phyloP scores from a whole-genome alignment of 148 eudicot species.

The Gaultheria prostrata region DNA sequence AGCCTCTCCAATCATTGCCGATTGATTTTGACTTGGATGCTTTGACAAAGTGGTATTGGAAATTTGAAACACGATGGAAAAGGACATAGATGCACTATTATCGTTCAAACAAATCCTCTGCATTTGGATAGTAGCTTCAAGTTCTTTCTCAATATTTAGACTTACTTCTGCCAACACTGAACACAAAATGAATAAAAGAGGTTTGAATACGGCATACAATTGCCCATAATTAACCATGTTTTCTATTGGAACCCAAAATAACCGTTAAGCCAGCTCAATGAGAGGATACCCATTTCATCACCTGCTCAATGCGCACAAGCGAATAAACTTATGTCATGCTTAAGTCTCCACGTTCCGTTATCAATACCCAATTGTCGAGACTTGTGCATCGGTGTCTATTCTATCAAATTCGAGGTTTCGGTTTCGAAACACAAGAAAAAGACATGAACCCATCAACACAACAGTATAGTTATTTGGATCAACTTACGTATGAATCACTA shows the following conservation, averaged over 20 bases:
- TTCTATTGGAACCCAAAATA: background rate
- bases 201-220: background rate
- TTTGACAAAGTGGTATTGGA: background rate
- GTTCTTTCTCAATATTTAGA: background rate
- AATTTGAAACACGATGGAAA: background rate
- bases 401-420: background rate
- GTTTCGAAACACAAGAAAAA: background rate
- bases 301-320: background rate
- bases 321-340: background rate
- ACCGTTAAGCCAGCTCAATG: background rate
- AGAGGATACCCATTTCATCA: background rate
- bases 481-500: background rate
- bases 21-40: background rate
- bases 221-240: background rate
- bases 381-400: background rate
- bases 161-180: background rate
- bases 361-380: background rate
- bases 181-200: background rate
- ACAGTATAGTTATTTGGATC: background rate
- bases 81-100: background rate
- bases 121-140: background rate
- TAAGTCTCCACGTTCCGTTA: background rate
- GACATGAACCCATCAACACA: background rate
- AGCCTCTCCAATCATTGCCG: background rate
- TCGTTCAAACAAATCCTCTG: background rate